A percentile compares a stretch with the other conserved stretches of the same genome.
phyloP scores from a whole-genome alignment of 768 basidiomycete species.

The Austroboletus eburneus region DNA sequence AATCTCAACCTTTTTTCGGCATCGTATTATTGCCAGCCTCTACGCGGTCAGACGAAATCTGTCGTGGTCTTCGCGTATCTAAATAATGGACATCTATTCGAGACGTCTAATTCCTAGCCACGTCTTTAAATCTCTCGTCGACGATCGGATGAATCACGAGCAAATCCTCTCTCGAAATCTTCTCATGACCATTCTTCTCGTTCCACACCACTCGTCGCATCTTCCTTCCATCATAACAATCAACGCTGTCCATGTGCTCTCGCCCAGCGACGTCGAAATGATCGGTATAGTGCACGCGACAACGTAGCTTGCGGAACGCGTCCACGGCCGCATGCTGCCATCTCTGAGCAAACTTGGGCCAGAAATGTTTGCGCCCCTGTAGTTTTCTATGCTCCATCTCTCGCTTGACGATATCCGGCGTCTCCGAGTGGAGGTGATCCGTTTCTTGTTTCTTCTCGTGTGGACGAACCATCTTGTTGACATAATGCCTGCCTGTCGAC shows the following conservation, averaged over 20 bases:
- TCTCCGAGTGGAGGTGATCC: slow-evolving; percentile 40
- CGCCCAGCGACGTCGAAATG: slow-evolving; percentile 55
- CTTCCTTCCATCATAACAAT: slow-evolving; percentile 62
- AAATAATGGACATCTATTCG: too few relatives aligned
- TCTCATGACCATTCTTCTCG: slow-evolving; percentile 9
- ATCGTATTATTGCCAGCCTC: too few relatives aligned
- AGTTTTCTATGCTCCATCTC: slow-evolving; percentile 41
- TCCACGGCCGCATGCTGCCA: slow-evolving; percentile 47
- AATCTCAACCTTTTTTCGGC: too few relatives aligned
- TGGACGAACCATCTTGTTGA: slow-evolving; percentile 57
- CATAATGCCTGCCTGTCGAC: slow-evolving; percentile 61
- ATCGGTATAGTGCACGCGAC: slow-evolving; percentile 51
- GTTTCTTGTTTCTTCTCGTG: slow-evolving; percentile 23
- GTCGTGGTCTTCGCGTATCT: too few relatives aligned
- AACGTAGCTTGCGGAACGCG: slow-evolving; percentile 44
- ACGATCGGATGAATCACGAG: slow-evolving; percentile 56
- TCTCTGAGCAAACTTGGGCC: slow-evolving; percentile 32
- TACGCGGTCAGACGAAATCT: too few relatives aligned
- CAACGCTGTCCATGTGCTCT: slow-evolving; percentile 78
- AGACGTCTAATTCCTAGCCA: slow-evolving; percentile 29
- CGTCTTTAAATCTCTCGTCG: slow-evolving; percentile 65
- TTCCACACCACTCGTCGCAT: slow-evolving; percentile 34
- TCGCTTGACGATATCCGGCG: slow-evolving; percentile 42
- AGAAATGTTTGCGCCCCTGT: slow-evolving; percentile 20
- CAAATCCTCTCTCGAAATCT: slow-evolving; percentile 42